phyloP scores from a whole-genome alignment of 2,329 filamentous ascomycete genomes.

The Aspergillus sp. region DNA sequence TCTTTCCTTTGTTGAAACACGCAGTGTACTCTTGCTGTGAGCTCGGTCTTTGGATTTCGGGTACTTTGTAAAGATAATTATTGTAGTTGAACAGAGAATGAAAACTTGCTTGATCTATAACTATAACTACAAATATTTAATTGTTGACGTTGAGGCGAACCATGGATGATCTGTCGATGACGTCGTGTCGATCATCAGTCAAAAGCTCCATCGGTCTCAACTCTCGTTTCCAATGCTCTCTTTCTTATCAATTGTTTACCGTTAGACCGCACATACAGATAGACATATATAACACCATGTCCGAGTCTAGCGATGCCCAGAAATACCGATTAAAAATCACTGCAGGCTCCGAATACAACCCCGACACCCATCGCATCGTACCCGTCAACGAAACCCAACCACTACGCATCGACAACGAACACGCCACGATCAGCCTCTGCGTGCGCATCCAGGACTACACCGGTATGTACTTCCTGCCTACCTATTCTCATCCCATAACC shows the following conservation, averaged over 20 bases:
- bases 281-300: not conserved
- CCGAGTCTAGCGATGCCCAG: not conserved
- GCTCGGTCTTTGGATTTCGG: not conserved
- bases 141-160: not conserved
- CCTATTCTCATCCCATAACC: not conserved
- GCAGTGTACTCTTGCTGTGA: not conserved
- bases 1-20: not conserved
- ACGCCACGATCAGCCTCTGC: constrained; percentile 66
- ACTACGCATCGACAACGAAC: constrained; percentile 61
- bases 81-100: not conserved
- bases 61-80: not conserved
- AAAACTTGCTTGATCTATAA: not conserved
- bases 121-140: no score
- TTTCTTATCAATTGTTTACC: not conserved
- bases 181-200: not conserved
- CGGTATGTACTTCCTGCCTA: constrained; percentile 31
- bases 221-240: no score
- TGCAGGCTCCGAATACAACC: constrained; percentile 74
- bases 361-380: constrained; percentile 68
- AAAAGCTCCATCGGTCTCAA: no score
- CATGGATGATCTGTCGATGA: not conserved
- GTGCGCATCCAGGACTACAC: constrained; percentile 70
- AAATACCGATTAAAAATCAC: constrained; percentile 76
- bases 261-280: not conserved
- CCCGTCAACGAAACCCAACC: constrained; percentile 70